phyloP scores from a whole-genome alignment of 2,329 filamentous ascomycete species.

The Colletotrichum musae region DNA sequence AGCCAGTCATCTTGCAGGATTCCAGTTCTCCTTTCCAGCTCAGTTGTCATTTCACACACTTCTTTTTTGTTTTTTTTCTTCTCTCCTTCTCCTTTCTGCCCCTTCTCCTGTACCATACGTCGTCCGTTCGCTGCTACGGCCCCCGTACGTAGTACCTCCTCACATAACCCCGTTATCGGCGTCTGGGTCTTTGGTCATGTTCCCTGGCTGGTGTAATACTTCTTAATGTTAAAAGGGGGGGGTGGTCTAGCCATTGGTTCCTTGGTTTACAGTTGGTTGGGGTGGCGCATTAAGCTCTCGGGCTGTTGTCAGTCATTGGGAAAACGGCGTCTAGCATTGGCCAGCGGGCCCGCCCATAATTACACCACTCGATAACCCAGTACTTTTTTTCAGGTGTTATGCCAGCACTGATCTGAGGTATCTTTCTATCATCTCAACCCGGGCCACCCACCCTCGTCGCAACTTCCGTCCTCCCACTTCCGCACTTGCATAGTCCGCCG shows the following conservation, averaged over 20 bases:
- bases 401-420: not conserved
- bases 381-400: not conserved
- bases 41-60: conserved; percentile 1
- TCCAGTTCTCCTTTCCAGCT: conserved; percentile 7
- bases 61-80: not conserved
- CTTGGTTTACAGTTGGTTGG: conserved; percentile 11
- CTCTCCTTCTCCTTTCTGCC: not conserved
- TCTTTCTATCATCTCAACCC: not conserved
- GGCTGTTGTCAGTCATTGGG: conserved; percentile 18
- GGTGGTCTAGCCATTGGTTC: conserved; percentile 16
- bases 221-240: conserved; percentile 13
- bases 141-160: not conserved
- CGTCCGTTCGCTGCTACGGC: conserved; percentile 8
- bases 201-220: conserved; percentile 9
- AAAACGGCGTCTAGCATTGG: conserved; percentile 32
- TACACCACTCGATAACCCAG: not conserved
- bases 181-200: conserved; percentile 16
- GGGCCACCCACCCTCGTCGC: conserved; percentile 19
- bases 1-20: conserved; percentile 34
- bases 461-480: conserved; percentile 33
- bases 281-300: conserved; percentile 35
- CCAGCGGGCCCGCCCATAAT: conserved; percentile 10
- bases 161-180: conserved; percentile 5
- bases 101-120: conserved; percentile 6
- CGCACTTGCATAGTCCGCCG: conserved; percentile 24